Evolutionary conservation across 495 filamentous ascomycete species (phyloP).

Genomic region (Lasiosphaeriaceae sp.): DNA sequence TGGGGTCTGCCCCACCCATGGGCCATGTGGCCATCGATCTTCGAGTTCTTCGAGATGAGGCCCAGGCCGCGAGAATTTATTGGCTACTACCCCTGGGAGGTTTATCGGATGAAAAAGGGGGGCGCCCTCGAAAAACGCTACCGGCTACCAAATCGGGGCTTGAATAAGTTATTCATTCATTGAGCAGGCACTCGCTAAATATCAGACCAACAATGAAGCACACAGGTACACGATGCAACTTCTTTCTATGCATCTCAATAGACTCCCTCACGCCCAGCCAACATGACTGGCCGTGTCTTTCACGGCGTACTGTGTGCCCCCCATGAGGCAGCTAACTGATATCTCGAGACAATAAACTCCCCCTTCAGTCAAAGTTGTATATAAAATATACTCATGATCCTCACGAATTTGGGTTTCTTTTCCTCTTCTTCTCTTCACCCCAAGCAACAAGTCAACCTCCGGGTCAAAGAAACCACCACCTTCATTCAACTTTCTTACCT

Average conservation of each 20-base stretch:
- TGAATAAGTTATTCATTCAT: constrained; percentile 20
- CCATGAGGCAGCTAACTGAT: not conserved
- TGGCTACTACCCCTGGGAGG: not conserved
- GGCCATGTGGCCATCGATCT: too few relatives aligned
- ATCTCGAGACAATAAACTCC: not conserved
- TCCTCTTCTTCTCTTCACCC: not conserved
- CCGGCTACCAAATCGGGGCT: constrained; percentile 15
- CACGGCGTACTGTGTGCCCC: not conserved
- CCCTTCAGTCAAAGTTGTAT: too few relatives aligned
- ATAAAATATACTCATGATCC: too few relatives aligned
- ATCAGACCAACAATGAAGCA: not conserved
- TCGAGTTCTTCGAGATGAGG: not conserved
- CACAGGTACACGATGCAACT: too few relatives aligned
- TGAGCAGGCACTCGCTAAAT: not conserved
- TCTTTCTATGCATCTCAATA: not conserved
- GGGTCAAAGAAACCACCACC: not conserved
- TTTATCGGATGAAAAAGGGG: constrained; percentile 3
- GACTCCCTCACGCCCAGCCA: not conserved
- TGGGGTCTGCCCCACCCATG: too few relatives aligned
- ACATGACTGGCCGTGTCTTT: not conserved
- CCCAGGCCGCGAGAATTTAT: not conserved
- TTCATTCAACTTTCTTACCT: not conserved
- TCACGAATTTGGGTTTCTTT: not conserved
- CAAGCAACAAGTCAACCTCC: not conserved
- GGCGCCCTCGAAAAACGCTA: not conserved